Conservation (phyloP, 2,329 filamentous ascomycete species). For the Colletotrichum sp. region DNA sequence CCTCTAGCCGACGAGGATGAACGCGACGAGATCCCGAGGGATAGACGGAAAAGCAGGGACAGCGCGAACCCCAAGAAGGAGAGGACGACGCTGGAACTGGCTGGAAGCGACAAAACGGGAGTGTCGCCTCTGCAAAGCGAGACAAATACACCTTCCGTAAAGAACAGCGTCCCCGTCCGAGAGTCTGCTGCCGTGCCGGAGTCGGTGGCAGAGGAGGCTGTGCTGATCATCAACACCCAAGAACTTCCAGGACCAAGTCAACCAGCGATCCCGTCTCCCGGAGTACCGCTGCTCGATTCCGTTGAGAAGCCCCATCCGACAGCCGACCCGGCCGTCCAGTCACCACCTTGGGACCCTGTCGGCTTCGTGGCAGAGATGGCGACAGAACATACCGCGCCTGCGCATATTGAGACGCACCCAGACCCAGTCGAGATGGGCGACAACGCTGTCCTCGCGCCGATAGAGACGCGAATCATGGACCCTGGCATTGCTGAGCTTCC, state of each 20-base stretch:
- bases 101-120: neutral
- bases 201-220: neutral
- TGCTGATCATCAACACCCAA: neutral
- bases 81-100: neutral
- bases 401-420: slow-evolving; percentile 47
- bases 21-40: neutral
- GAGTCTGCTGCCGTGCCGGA: neutral
- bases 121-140: slow-evolving; percentile 30
- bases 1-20: slow-evolving; percentile 46
- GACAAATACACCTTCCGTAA: slow-evolving; percentile 26
- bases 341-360: slow-evolving; percentile 39
- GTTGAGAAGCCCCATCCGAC: slow-evolving; percentile 35
- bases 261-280: neutral
- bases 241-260: neutral
- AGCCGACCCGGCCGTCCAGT: slow-evolving; percentile 27
- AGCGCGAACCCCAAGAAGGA: neutral
- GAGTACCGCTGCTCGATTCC: slow-evolving; percentile 38
- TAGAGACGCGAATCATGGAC: slow-evolving; percentile 31
- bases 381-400: slow-evolving; percentile 44
- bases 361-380: slow-evolving; percentile 53
- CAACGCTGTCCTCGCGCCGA: slow-evolving; percentile 38
- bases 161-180: slow-evolving; percentile 25
- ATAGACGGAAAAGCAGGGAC: neutral
- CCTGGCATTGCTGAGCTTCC: slow-evolving; percentile 43
- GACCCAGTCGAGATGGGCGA: slow-evolving; percentile 50